phyloP scores from a whole-genome alignment of 1,284 basidiomycete genomes.

The Tilletia caries region DNA sequence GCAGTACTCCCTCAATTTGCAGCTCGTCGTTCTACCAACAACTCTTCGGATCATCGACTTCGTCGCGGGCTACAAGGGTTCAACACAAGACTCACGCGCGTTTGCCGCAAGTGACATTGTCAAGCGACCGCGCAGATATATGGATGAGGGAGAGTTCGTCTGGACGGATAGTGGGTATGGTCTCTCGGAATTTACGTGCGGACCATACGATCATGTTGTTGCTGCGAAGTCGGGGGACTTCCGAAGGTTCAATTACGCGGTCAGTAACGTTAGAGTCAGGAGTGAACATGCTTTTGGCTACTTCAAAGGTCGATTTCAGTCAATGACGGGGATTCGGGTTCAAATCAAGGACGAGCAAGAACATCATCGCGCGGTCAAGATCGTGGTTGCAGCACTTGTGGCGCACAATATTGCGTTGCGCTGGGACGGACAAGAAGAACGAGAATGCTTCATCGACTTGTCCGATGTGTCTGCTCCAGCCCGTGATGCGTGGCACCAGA shows the following conservation, averaged over 20 bases:
- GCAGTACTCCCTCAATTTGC: conserved; percentile 10
- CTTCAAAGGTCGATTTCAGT: conserved; percentile 17
- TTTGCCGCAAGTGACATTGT: conserved; percentile 16
- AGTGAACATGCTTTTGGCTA: conserved; percentile 13
- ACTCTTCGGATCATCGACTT: conserved; percentile 12
- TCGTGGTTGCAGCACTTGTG: too few species aligned
- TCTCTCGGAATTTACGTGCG: too few species aligned
- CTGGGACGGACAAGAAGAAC: too few species aligned
- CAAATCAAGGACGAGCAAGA: too few species aligned
- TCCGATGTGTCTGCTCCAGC: too few species aligned
- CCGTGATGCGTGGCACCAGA: too few species aligned
- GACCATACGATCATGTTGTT: too few species aligned
- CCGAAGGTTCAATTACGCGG: conserved; percentile 6
- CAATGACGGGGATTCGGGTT: background rate
- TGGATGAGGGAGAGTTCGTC: conserved; percentile 9
- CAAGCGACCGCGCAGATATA: conserved; percentile 8
- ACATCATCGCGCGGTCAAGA: too few species aligned
- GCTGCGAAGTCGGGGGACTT: background rate
- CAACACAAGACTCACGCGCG: conserved; percentile 13
- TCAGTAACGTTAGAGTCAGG: background rate
- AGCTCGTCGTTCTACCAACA: conserved; percentile 13
- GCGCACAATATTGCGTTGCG: too few species aligned
- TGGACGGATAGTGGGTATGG: too few species aligned
- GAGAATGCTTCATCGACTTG: too few species aligned
- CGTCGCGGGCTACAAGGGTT: conserved; percentile 9